Evolutionary conservation across 2,329 filamentous ascomycete species (phyloP), one percentile per base, ranked within the genome.

Genomic region (Metarhizium guizhouense): DNA sequence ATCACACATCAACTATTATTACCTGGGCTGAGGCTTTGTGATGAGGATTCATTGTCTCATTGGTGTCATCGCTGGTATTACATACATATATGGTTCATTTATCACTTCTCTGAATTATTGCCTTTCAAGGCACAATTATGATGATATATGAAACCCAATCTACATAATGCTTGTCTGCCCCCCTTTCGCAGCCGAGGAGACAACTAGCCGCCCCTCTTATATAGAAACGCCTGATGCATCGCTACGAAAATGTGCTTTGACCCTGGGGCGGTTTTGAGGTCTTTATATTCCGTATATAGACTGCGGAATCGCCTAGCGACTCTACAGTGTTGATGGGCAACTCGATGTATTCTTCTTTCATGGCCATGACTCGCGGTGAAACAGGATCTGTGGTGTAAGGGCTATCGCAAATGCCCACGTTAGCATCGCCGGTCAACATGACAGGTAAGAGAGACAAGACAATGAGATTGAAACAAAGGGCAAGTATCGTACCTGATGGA

Each of bases 371-470:
- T 4, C 55, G 47, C 4, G 55, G 38, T 25, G 55, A 54, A 14
- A 36, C 18, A 4, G 52, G 48, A 40, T 57, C 55, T 5, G 55
- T 54, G 11, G 43, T 34, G 29, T 49, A n/a, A n/a, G 55, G 55
- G 32, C 55, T 56, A 50, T 20, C 42, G 16, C 18, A 48, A 20
- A 13, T 14, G 11, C 20, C 11, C 25, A 14, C 13, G 25, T 48
- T 30, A 48, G n/a, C 42, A 4, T 45, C 7, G 42, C 6, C 18
- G 16, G n/a, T 16, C 10, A 7, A 45, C 5, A 14, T 7, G 45
- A 32, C 18, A 43, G 14, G 16, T 3, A 2, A 50, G 42, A 11
- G 25, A 14, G 48, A 32, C 43, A 29, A 42, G 43, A 54, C 14
- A 42, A 42, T 16, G 34, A 14, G 40, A 42, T 16, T 25, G 34